Conservation (phyloP, 2,329 filamentous ascomycete genomes). For the Penicillium sp. region DNA sequence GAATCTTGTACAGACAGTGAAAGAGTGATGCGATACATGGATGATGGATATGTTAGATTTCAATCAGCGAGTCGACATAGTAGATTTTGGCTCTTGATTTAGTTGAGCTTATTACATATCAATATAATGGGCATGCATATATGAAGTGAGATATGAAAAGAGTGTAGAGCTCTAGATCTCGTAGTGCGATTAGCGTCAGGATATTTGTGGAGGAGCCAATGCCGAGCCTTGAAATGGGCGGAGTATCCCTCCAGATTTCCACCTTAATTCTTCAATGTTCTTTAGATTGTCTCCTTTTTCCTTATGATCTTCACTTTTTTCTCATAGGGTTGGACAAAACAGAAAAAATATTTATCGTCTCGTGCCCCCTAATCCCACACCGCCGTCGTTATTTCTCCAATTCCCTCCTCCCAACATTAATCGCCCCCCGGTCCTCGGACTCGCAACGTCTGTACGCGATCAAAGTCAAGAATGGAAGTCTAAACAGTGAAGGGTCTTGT, state of each 20-base stretch:
- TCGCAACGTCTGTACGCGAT: slow-evolving; percentile 12
- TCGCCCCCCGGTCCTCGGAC: slow-evolving; percentile 1
- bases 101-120: background rate
- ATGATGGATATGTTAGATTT: slow-evolving; percentile 1
- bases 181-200: background rate
- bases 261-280: background rate
- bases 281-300: background rate
- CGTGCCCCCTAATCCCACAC: background rate
- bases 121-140: background rate
- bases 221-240: slow-evolving; percentile 20
- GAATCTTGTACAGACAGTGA: slow-evolving; percentile 4
- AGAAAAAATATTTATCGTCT: background rate
- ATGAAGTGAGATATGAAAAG: background rate
- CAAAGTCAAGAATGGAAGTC: slow-evolving; percentile 19
- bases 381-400: background rate
- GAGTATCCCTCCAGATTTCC: slow-evolving; percentile 25
- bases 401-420: background rate
- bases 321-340: background rate
- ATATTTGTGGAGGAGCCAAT: slow-evolving; percentile 12
- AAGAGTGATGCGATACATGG: slow-evolving; percentile 7
- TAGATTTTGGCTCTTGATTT: background rate
- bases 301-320: background rate
- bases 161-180: background rate
- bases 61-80: slow-evolving; percentile 1
- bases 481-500: slow-evolving; percentile 1